Conservation (phyloP, 805 yeast species). For the Jamesozyma rosinii region DNA sequence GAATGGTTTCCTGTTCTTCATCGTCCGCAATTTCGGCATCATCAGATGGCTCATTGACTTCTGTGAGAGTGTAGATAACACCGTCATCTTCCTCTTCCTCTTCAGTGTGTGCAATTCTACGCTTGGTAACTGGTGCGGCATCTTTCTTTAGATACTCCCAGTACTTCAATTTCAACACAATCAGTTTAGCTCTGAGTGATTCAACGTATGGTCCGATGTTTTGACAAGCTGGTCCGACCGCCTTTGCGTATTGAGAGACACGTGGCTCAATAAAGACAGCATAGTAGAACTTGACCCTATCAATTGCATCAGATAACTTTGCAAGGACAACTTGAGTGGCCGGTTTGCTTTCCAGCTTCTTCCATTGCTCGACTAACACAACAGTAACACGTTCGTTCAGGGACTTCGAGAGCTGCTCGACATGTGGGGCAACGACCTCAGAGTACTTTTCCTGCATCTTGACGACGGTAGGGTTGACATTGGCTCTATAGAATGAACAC, state of each 20-base stretch:
- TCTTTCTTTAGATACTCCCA: neutral
- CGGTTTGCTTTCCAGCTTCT: neutral
- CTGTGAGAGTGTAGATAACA: too few species aligned
- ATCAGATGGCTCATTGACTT: conserved; percentile 4
- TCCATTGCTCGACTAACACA: neutral
- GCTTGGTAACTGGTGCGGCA: too few species aligned
- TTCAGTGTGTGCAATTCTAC: neutral
- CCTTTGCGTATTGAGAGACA: neutral
- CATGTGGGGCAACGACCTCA: conserved; percentile 5
- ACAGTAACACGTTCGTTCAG: neutral
- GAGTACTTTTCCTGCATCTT: conserved; percentile 3
- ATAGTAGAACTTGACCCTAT: conserved; percentile 7
- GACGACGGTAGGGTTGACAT: conserved; percentile 11
- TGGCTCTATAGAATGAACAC: conserved; percentile 10
- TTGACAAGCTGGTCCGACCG: conserved; percentile 2
- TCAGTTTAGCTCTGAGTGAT: neutral
- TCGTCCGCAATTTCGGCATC: neutral
- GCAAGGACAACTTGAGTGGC: neutral
- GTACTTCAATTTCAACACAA: neutral
- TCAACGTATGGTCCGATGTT: neutral
- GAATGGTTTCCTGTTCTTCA: conserved; percentile 2
- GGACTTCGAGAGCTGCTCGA: neutral
- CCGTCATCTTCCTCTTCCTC: too few species aligned
- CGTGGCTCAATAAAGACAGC: conserved; percentile 8
- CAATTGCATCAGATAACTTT: neutral